Evolutionary conservation across 176 grass and related monocot species (phyloP).

Genomic region (Rhynchospora pubera): DNA sequence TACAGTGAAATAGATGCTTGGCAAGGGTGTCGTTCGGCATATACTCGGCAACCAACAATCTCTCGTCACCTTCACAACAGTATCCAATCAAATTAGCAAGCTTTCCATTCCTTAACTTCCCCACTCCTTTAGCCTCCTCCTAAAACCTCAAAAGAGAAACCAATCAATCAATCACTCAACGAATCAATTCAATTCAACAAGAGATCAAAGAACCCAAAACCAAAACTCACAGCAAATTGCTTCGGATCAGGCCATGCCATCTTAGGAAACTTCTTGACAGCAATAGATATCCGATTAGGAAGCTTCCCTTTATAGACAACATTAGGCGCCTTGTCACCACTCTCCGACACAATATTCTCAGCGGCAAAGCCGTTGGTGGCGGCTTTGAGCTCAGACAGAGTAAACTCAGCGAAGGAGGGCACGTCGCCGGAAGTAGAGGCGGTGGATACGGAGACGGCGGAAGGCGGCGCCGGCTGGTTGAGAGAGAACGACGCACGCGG

Average conservation of each 20-base stretch:
- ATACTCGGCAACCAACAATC: slow-evolving; percentile 90
- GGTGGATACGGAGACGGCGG: background rate
- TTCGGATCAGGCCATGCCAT: slow-evolving; percentile 85
- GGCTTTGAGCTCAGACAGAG: slow-evolving; percentile 53
- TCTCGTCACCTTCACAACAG: slow-evolving; percentile 95
- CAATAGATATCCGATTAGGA: slow-evolving; percentile 50
- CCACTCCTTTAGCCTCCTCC: slow-evolving; percentile 88
- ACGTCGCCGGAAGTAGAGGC: slow-evolving; percentile 11
- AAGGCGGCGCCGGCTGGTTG: slow-evolving; percentile 10
- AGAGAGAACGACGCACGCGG: slow-evolving; percentile 26
- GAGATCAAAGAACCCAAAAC: background rate
- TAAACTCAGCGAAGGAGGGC: slow-evolving; percentile 56
- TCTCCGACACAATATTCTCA: slow-evolving; percentile 87
- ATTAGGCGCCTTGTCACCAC: slow-evolving; percentile 91
- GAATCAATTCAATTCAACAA: background rate
- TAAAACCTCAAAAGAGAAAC: slow-evolving; percentile 28
- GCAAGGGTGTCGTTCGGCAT: slow-evolving; percentile 99
- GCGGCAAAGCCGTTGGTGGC: slow-evolving; percentile 62
- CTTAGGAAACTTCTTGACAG: slow-evolving; percentile 96
- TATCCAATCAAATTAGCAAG: slow-evolving; percentile 97
- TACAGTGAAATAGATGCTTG: slow-evolving; percentile 99
- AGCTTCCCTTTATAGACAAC: slow-evolving; percentile 81
- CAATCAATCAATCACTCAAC: slow-evolving; percentile 9
- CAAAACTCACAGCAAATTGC: slow-evolving; percentile 71
- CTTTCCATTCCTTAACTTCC: slow-evolving; percentile 63